Evolutionary conservation across 2,329 filamentous ascomycete genomes (phyloP), one percentile per base, ranked within the genome.

Genomic region (Diplodia seriata): DNA sequence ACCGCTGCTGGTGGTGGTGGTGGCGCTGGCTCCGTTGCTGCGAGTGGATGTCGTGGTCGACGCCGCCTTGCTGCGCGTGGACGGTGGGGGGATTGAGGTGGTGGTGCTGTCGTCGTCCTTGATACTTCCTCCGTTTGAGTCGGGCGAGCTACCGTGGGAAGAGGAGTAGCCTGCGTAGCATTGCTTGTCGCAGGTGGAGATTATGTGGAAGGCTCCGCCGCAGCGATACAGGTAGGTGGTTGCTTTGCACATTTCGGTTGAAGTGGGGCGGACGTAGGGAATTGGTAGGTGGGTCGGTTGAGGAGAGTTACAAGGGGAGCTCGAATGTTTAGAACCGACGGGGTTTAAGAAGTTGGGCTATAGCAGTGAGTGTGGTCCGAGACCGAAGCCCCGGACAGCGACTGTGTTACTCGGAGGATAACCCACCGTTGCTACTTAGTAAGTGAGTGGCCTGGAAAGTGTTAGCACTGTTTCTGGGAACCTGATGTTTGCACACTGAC

Each of bases 101-200:
- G 40, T 43, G 43, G 7, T 47, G 40, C 18, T 47, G 43, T 47
- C 18, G 8, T 47, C 18, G 18, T 47, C 18, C 11, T 47, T 11
- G 18, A 47, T 20, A 20, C n/a, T 47, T 7, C 0, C 43, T 47
- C 43, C n/a, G 18, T n/a, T 8, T 3, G 43, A 4, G 43, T 20
- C 0, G 6, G 8, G n/a, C 43, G 43, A 47, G 9, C n/a, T 7
- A n/a, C 7, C 3, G 18, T 47, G 8, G 43, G 43, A 3, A 12
- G n/a, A 7, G 51, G 51, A 55, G 33, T 26, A 20, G 43, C n/a
- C 33, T 11, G 20, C 38, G 33, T 40, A 57, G 54, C 54, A 57
- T 57, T 26, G n/a, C 54, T 23, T 20, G 9, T 33, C n/a, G 31
- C 54, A 57, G 5, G 54, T 6, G 54, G n/a, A 33, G 14, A 57